Conservation (phyloP, 1,284 basidiomycete genomes). For the Sporisorium exsertum region DNA sequence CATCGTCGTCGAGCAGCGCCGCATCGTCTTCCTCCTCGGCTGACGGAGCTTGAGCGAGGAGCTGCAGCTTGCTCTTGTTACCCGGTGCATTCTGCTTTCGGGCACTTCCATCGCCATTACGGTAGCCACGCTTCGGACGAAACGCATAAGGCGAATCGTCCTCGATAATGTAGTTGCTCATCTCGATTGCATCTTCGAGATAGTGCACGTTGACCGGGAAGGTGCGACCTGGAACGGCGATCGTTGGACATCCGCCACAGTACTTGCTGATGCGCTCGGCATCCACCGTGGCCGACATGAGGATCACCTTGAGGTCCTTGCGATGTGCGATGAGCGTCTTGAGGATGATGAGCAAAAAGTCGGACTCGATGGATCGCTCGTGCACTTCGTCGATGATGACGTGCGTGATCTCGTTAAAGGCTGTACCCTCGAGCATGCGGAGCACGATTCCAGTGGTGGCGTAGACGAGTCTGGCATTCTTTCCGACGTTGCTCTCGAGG, state of each 20-base stretch:
- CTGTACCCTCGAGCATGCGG: slow-evolving; percentile 91
- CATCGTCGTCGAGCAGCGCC: slow-evolving; percentile 81
- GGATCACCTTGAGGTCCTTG: slow-evolving; percentile 86
- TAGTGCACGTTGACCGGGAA: slow-evolving; percentile 91
- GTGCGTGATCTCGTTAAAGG: slow-evolving; percentile 94
- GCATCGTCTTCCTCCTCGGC: slow-evolving; percentile 78
- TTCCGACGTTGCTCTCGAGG: slow-evolving; percentile 80
- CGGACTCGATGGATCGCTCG: slow-evolving; percentile 95
- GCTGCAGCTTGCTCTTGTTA: slow-evolving; percentile 76
- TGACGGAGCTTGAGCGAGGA: slow-evolving; percentile 73
- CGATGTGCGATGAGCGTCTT: slow-evolving; percentile 86
- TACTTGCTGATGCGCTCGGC: slow-evolving; percentile 90
- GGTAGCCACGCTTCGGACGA: slow-evolving; percentile 48
- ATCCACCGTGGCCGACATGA: slow-evolving; percentile 98
- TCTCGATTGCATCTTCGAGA: slow-evolving; percentile 92
- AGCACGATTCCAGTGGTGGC: slow-evolving; percentile 96
- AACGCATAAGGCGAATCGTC: slow-evolving; percentile 82
- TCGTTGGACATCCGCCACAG: slow-evolving; percentile 87
- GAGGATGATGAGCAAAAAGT: slow-evolving; percentile 94
- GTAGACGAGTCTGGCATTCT: slow-evolving; percentile 59
- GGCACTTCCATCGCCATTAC: slow-evolving; percentile 25
- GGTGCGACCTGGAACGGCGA: slow-evolving; percentile 88
- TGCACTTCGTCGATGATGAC: slow-evolving; percentile 90
- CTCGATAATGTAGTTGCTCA: slow-evolving; percentile 83
- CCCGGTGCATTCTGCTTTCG: slow-evolving; percentile 54